Evolutionary conservation across 495 filamentous ascomycete species (phyloP), one percentile per base, ranked within the genome.

Genomic region (Aspergillus avenaceus): DNA sequence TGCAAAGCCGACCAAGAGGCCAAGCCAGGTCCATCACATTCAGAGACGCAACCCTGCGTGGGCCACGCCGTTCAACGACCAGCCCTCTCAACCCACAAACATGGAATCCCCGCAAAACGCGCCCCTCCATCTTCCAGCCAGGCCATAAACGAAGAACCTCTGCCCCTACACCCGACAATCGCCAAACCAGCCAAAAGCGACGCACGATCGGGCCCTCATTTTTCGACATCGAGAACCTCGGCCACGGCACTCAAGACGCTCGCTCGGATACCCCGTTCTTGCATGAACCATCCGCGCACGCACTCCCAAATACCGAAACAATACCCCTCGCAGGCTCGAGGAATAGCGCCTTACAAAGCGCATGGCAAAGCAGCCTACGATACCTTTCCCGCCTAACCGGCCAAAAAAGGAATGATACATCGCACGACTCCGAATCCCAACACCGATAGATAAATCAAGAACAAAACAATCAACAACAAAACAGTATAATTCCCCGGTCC

Each of bases 251-350:
- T 24, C 59, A 55, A 46, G 62, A 66, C 24, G 41, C 49, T 27
- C 54, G 43, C 1, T 34, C 28, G 38, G 43, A 53, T 21, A 41
- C 18, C 6, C 40, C 21, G 12, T 38, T 23, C 4, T 41, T 41
- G 2, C 40, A 42, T 2, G 51, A 41, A 28, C 34, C 36, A 38
- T 26, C 31, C 28, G 27, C 31, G 3, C 47, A n/a, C 22, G 23
- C 43, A 23, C 31, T 25, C 27, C 27, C 31, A 14, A 37, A 43
- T 36, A 27, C 41, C 24, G 8, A 24, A 0, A 5, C 41, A 14
- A 38, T 56, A 24, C 41, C 63, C 58, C 61, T 73, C 56, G 64
- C 58, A n/a, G 64, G 63, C 18, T 49, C 70, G 61, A 70, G 63
- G 49, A 70, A 18, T 21, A 18, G 59, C 48, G 42, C 58, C 19